Percentiles rank a stretch among this genome's conserved stretches.
Evolutionary conservation across 441 rosid species (phyloP).

Genomic region (Eruca vesicaria): DNA sequence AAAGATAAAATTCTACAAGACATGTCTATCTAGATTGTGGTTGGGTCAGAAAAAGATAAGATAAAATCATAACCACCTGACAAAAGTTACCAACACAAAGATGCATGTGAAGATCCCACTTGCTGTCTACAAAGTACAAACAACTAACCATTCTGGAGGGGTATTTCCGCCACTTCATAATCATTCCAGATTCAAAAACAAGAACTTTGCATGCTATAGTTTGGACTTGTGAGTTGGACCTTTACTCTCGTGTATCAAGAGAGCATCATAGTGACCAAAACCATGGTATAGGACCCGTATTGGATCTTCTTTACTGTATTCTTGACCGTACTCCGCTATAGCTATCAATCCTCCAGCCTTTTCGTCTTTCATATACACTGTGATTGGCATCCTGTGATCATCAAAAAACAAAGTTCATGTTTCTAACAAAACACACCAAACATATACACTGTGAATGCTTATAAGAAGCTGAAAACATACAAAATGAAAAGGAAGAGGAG

Average conservation of each 20-base stretch:
- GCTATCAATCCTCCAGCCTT: conserved; percentile 68
- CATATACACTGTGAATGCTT: background rate
- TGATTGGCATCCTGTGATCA: conserved; percentile 75
- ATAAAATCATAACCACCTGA: conserved; percentile 25
- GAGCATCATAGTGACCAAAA: conserved; percentile 85
- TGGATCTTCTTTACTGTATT: conserved; percentile 75
- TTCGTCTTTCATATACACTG: conserved; percentile 70
- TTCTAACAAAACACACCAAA: background rate
- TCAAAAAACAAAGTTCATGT: background rate
- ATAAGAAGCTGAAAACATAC: background rate
- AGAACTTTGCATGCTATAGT: conserved; percentile 38
- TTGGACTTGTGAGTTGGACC: conserved; percentile 48
- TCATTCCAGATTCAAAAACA: background rate
- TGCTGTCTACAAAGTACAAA: background rate
- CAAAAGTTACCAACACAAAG: conserved; percentile 21
- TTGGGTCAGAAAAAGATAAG: conserved; percentile 16
- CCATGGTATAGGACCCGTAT: conserved; percentile 81
- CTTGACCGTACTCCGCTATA: conserved; percentile 89
- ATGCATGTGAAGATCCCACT: conserved; percentile 34
- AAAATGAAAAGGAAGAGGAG: background rate
- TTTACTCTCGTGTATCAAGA: conserved; percentile 51
- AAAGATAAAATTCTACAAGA: conserved; percentile 7
- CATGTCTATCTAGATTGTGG: conserved; percentile 2
- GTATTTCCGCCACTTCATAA: background rate
- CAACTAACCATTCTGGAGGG: background rate